These are phyloP conservation scores for Triangularia verruculosa DNA, from an alignment of 2,329 filamentous ascomycete species.

Conservation along the genomic window DNA sequence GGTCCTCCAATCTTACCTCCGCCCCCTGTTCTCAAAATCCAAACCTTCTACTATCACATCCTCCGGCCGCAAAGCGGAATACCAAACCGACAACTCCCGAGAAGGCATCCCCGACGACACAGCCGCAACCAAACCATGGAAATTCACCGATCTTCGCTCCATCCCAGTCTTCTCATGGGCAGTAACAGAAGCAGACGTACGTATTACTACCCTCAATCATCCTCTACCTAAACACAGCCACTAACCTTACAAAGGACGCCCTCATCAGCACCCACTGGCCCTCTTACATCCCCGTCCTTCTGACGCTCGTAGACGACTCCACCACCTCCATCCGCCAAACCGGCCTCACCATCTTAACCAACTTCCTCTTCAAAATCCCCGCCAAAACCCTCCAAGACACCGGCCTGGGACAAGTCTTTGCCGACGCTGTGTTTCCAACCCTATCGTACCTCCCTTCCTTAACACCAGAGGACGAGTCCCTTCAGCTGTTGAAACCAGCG, in stretches of 20 bases:
- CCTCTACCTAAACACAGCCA: neutral
- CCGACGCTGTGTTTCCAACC: slow-evolving; percentile 66
- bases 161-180: slow-evolving; percentile 62
- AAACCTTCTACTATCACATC: slow-evolving; percentile 53
- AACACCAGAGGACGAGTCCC: slow-evolving; percentile 69
- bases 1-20: slow-evolving; percentile 61
- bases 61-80: slow-evolving; percentile 53
- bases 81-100: slow-evolving; percentile 35
- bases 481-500: slow-evolving; percentile 59
- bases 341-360: slow-evolving; percentile 53
- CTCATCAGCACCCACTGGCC: slow-evolving; percentile 60
- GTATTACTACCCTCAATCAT: slow-evolving; percentile 24
- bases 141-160: slow-evolving; percentile 49
- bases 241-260: slow-evolving; percentile 20
- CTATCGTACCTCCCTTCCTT: slow-evolving; percentile 74
- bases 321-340: slow-evolving; percentile 49
- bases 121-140: slow-evolving; percentile 57
- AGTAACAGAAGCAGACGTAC: slow-evolving; percentile 49
- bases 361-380: slow-evolving; percentile 56
- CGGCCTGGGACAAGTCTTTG: slow-evolving; percentile 65
- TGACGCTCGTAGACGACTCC: slow-evolving; percentile 66
- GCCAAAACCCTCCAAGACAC: slow-evolving; percentile 54
- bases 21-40: slow-evolving; percentile 62
- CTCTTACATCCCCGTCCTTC: slow-evolving; percentile 64
- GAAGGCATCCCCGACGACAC: slow-evolving; percentile 39